Evolutionary conservation across 768 basidiomycete species (phyloP), one percentile per base, ranked within the genome.

Genomic region (Naematelia encephala): DNA sequence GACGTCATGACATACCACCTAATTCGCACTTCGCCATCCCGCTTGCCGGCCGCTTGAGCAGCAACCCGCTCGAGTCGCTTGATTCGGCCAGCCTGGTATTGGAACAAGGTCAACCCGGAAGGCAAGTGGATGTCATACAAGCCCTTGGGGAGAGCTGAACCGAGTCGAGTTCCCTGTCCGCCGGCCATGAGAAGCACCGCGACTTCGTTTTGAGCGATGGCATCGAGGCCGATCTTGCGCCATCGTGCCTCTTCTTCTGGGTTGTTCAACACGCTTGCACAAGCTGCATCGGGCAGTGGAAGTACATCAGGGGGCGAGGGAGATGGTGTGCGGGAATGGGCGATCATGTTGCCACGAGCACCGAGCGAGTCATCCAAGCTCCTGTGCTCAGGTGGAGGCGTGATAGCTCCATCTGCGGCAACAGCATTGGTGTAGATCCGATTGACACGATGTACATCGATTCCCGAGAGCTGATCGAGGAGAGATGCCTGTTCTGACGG

Each of bases 1-100:
- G 90, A 92, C 57, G 94, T 98, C 96, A 99, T 99, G 71, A 99
- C 86, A 80, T 97, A 98, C 96, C 96, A 98, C 34, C 90, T 90
- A 57, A 98, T 85, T 53, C 84, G 77, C 54, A 90, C 88, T 16
- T 78, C 73, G 14, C 83, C 78, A 68, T 85, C 85, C 39, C 78
- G 73, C 51, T 69, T 71, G 1, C 70, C 79, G 5, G 50, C 51
- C 23, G 65, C 69, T 34, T 82, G 73, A 74, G 84, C 86, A 0
- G 91, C 91, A 53, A 94, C 75, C 28, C 80, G 80, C 78, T 94
- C 89, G 56, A 99, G 79, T 58, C 89, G 85, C 59, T 83, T 82
- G 75, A 99, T 96, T 56, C 96, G 85, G 79, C 94, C 92, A n/a
- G 93, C 96, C 78, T 99, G 96, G 66, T 89, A 88, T 69, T 96